These are phyloP conservation scores for Centrapalus pauciflorus DNA, from an alignment of 129 eudicot genomes.

Conservation along the genomic window DNA sequence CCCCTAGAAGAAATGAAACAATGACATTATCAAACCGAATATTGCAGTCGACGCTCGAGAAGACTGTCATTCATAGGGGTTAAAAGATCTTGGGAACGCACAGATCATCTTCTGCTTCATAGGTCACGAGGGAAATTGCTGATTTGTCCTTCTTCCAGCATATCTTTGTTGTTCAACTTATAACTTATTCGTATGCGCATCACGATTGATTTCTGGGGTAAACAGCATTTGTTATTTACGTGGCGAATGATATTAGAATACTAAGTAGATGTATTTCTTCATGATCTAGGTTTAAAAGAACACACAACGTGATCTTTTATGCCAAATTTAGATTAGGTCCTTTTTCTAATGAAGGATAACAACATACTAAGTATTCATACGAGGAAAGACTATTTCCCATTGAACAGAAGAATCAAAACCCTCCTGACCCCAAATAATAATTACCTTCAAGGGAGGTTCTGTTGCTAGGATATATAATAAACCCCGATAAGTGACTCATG, in stretches of 20 bases:
- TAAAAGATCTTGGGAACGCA: slow-evolving; percentile 10
- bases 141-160: slow-evolving; percentile 69
- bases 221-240: background rate
- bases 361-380: too few relatives aligned
- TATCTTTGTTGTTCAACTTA: slow-evolving; percentile 52
- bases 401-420: background rate
- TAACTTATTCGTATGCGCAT: slow-evolving; percentile 71
- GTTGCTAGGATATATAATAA: background rate
- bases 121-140: slow-evolving; percentile 61
- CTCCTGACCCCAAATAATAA: background rate
- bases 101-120: slow-evolving; percentile 22
- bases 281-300: too few relatives aligned
- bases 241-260: background rate
- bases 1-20: slow-evolving; percentile 2
- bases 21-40: slow-evolving; percentile 3
- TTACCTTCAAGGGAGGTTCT: background rate
- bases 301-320: too few relatives aligned
- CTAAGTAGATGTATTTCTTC: too few relatives aligned
- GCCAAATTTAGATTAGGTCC: too few relatives aligned
- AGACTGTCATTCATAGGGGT: slow-evolving; percentile 1
- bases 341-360: too few relatives aligned
- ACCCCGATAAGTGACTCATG: background rate
- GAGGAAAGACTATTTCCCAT: too few relatives aligned
- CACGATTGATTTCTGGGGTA: slow-evolving; percentile 69
- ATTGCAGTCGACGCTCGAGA: slow-evolving; percentile 2